These are phyloP conservation scores for Aspergillus bombycis DNA, from an alignment of 2,329 filamentous ascomycete genomes.

Conservation along the genomic window DNA sequence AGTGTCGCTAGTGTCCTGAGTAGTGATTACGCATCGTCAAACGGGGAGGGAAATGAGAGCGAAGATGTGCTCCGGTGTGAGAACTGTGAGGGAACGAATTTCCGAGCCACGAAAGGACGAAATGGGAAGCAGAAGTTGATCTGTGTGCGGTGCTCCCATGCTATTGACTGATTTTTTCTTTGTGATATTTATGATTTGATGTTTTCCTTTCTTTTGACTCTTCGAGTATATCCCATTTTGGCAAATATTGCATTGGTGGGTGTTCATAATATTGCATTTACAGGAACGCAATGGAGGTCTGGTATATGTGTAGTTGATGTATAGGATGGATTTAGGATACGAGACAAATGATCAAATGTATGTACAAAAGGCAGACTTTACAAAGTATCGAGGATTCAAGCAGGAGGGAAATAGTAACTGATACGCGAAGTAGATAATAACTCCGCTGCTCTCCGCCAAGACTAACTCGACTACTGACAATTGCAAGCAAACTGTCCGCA, in stretches of 20 bases:
- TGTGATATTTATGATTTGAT: not conserved
- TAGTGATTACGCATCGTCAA: constrained; percentile 55
- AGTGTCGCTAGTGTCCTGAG: constrained; percentile 61
- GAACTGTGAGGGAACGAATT: constrained; percentile 64
- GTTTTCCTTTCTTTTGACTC: not conserved
- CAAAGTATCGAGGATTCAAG: not conserved
- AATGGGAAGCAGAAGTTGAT: constrained; percentile 60
- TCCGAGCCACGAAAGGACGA: constrained; percentile 61
- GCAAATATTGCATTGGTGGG: not conserved
- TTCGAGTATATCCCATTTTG: not conserved
- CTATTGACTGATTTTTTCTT: constrained; percentile 26
- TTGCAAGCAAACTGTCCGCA: constrained; percentile 3
- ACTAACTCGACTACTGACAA: constrained; percentile 2
- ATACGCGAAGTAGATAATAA: not conserved
- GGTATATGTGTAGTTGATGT: not conserved
- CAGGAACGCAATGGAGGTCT: not conserved
- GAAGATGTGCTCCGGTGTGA: constrained; percentile 58
- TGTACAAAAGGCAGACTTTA: not conserved
- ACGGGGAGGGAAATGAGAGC: constrained; percentile 45
- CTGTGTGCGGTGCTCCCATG: constrained; percentile 58
- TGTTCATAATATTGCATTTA: not conserved
- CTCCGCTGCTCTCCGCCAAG: not conserved
- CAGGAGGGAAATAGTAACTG: not conserved
- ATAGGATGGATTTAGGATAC: not conserved
- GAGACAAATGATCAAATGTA: not conserved